Evolutionary conservation across 1,284 basidiomycete genomes (phyloP), one percentile per base, ranked within the genome.

Genomic region (Ustilago cynodontis): DNA sequence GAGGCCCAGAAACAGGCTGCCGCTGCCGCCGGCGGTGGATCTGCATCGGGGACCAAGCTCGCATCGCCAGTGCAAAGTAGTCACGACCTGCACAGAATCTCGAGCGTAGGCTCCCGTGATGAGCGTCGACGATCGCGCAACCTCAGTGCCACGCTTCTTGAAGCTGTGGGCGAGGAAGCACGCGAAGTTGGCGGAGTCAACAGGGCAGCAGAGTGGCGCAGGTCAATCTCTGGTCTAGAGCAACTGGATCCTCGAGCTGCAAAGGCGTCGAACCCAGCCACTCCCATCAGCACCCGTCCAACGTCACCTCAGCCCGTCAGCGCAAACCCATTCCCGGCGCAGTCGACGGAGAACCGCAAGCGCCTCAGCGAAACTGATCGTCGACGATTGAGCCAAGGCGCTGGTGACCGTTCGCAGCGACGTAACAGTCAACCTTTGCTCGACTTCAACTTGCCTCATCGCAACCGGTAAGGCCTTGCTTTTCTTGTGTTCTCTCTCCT

Each of bases 381-480:
- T 11, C 65, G 77, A 55, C 63, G 77, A n/a, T 33, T 78, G 47
- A 71, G 65, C 43, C 77, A 78, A 60, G 77, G 77, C 8, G 77
- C 72, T 20, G 77, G 68, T 20, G 60, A 77, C 9, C 63, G 66
- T 14, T 53, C 50, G 14, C 45, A 45, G 31, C 59, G 71, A 26
- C 65, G 74, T 24, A 16, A 60, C 31, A 76, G 73, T 33, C 70
- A 73, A 41, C 59, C 71, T 9, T 63, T 77, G 39, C 75, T 77
- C 11, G 66, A 77, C 55, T 77, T 77, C 28, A 43, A 63, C 29
- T 52, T 77, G 59, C 75, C 70, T 13, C 11, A 39, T 31, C 52
- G 58, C 26, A 53, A 56, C 14, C 47, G 37, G 47, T 70, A 39
- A 57, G 20, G 35, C 24, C 26, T 18, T 13, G 3, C 13, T 16